Conservation (phyloP, 2,329 filamentous ascomycete genomes). For the Fusarium sp. region DNA sequence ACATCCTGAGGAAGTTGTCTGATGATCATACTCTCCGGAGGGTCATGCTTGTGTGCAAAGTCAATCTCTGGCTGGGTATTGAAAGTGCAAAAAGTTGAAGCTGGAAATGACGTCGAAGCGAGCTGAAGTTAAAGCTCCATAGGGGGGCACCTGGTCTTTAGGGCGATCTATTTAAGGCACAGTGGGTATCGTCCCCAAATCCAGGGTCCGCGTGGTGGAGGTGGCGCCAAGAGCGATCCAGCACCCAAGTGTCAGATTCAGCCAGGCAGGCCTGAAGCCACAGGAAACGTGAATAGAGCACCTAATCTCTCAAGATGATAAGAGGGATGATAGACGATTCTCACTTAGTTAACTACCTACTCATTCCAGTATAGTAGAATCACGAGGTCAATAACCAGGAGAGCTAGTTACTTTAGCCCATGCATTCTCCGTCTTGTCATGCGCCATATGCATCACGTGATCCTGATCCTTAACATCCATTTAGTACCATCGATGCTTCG, state of each 20-base stretch:
- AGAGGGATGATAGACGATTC: conserved; percentile 1
- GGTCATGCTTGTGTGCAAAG: conserved; percentile 37
- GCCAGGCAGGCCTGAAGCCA: conserved; percentile 20
- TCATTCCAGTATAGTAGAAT: background rate
- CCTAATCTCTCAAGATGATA: background rate
- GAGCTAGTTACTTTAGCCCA: background rate
- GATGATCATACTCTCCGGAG: conserved; percentile 68
- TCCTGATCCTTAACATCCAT: conserved; percentile 8
- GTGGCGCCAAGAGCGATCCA: conserved; percentile 42
- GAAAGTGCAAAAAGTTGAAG: conserved; percentile 12
- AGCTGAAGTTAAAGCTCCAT: conserved; percentile 23
- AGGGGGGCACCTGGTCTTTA: conserved; percentile 18
- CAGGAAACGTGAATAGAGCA: background rate
- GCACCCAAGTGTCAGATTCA: conserved; percentile 28
- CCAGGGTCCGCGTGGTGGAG: conserved; percentile 43
- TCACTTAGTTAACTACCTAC: background rate
- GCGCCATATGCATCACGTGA: conserved; percentile 36
- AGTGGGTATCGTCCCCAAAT: conserved; percentile 41
- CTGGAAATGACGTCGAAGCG: conserved; percentile 38
- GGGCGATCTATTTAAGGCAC: conserved; percentile 41
- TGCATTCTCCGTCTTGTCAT: conserved; percentile 17
- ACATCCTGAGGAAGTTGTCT: conserved; percentile 77
- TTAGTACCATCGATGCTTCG: conserved; percentile 36
- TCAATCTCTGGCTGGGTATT: conserved; percentile 10
- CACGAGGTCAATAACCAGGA: background rate